phyloP scores from a whole-genome alignment of 352 stramenopile species.

The Globisporangium nagaii region DNA sequence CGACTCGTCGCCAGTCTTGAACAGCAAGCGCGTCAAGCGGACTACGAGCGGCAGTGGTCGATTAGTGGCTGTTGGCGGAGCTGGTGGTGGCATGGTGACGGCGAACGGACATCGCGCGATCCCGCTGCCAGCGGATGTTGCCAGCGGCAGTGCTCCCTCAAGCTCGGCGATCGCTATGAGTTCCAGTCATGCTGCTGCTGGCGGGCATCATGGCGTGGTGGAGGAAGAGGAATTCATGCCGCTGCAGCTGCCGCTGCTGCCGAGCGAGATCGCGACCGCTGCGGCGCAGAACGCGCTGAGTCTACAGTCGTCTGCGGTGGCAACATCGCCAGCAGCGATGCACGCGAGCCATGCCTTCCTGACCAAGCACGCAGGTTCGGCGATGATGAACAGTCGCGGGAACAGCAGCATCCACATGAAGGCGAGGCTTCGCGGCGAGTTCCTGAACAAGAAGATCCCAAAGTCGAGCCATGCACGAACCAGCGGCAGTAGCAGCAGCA shows the following conservation, averaged over 20 bases:
- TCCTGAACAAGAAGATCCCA: not conserved
- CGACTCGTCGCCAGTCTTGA: slow-evolving; percentile 9
- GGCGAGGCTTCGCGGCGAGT: slow-evolving; percentile 1
- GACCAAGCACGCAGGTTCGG: not conserved
- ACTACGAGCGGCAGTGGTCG: not conserved
- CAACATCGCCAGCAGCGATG: not conserved
- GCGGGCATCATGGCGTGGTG: slow-evolving; percentile 1
- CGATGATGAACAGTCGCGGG: not conserved
- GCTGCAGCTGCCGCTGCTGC: slow-evolving; percentile 32
- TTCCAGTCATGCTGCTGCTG: not conserved
- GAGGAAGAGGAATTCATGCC: slow-evolving; percentile 46
- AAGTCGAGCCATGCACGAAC: slow-evolving; percentile 6
- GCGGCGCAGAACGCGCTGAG: not conserved
- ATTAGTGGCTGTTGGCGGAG: not conserved
- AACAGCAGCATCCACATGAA: not conserved
- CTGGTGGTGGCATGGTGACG: not conserved
- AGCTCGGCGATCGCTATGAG: not conserved
- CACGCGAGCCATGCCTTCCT: not conserved
- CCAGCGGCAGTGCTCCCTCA: not conserved
- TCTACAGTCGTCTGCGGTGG: not conserved
- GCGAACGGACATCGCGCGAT: not conserved
- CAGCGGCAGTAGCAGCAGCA: too few species aligned
- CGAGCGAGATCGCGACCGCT: slow-evolving; percentile 13
- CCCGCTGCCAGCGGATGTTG: slow-evolving; percentile 5
- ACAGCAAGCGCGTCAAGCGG: slow-evolving; percentile 21